Evolutionary conservation across 2,329 filamentous ascomycete species (phyloP), one percentile per base, ranked within the genome.

Genomic region (Sclerotinia borealis): DNA sequence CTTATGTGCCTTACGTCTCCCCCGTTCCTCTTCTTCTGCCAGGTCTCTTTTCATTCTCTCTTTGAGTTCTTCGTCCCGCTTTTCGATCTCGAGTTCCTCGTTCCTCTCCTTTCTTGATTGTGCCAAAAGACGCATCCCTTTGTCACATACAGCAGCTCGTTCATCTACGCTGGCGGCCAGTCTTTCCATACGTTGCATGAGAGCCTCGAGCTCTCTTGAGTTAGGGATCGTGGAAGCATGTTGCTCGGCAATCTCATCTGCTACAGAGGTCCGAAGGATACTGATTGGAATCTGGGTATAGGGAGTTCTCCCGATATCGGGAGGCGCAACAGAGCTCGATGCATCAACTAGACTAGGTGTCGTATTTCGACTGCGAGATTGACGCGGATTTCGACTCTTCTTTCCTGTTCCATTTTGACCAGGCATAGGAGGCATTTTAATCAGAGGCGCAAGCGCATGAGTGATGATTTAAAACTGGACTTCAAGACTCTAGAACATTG

Each of bases 291-390:
- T 83, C 64, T 88, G 84, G 59, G 92, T 83, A 73, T 88, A 89
- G 63, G 89, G 83, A 27, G 87, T 85, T 65, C 85, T 81, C 71
- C 83, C 67, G 22, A 64, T 58, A 22, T 78, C 77, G 63, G 85
- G 79, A 70, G 83, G 79, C 6, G 81, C 79, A 45, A 85, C 65
- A 67, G 65, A 69, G 64, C 67, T 71, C 64, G 64, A 61, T 22
- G 67, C 43, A 51, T 64, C 66, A 8, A 62, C 65, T 10, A 73
- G 82, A 72, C 84, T 83, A 41, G 90, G 91, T 19, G 90, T 93
- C 41, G 89, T 91, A 76, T 92, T 93, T 72, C 90, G 87, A 74
- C 89, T 92, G 66, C 85, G 81, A 70, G 87, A 89, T 69, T 86
- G 85, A 59, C 79, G 77, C 66, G 86, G 82, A 69, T 83, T 82